Evolutionary conservation across 2,329 filamentous ascomycete genomes (phyloP), one percentile per base, ranked within the genome.

Genomic region (Penicillium sp.): DNA sequence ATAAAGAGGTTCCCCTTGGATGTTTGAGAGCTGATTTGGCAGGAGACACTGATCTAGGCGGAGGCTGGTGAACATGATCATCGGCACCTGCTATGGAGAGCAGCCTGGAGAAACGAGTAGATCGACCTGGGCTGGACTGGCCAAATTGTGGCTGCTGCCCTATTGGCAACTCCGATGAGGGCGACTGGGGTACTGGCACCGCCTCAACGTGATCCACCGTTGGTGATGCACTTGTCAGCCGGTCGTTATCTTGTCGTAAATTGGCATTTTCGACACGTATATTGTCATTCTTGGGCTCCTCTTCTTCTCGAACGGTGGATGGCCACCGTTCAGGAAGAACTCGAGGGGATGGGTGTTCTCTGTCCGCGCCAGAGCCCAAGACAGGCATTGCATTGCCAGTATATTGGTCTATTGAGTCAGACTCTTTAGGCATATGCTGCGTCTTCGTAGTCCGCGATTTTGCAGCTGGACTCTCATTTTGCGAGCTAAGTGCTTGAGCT

Each of bases 21-120:
- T 80, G 73, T 65, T 87, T 87, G 61, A 87, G 65, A 0, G 83
- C 84, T 26, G 84, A 84, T 64, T 87, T 87, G 11, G 74, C 81
- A 5, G 84, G 84, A 7, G 84, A 87, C 4, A 84, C 68, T 2
- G 84, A 84, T 50, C 84, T 77, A 26, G 80, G 76, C 13, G 81
- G 82, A 16, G 84, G 84, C 47, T 84, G 76, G 61, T 86, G 84
- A 51, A 78, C 76, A 41, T 77, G 70, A 6, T 78, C 78, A 26
- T 71, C 72, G 3, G 75, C 65, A 14, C 77, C 71, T 23, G 80
- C 76, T 7, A 82, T 72, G 7, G 71, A 70, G 2, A 83, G 74
- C 41, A 78, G 76, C 19, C 76, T 69, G 0, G 82, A 81, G 60
- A 87, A 87, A 42, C 81, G 81, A 11, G 84, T 79, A 43, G 78